phyloP scores from a whole-genome alignment of 2,329 filamentous ascomycete genomes.

The Fusarium luffae region DNA sequence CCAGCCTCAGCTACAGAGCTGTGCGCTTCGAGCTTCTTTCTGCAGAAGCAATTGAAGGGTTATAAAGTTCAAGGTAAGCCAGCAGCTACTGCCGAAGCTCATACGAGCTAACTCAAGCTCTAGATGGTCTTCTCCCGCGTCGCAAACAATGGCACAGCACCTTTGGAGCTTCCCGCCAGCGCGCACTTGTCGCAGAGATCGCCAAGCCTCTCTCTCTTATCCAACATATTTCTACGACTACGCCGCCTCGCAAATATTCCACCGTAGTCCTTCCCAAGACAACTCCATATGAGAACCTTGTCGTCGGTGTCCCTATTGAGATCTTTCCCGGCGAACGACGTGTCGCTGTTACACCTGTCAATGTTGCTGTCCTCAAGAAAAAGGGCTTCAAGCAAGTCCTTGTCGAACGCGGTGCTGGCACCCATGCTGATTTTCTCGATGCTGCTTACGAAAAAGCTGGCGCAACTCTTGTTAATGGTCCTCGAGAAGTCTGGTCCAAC shows the following conservation, averaged over 20 bases:
- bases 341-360: slow-evolving; percentile 86
- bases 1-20: slow-evolving; percentile 47
- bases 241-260: slow-evolving; percentile 51
- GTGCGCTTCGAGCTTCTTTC: slow-evolving; percentile 44
- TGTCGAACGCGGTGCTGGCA: slow-evolving; percentile 83
- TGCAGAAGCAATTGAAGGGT: slow-evolving; percentile 39
- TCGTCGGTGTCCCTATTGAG: slow-evolving; percentile 83
- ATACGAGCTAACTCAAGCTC: slow-evolving; percentile 13
- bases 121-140: slow-evolving; percentile 36
- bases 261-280: slow-evolving; percentile 56
- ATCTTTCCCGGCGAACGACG: slow-evolving; percentile 82
- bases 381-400: slow-evolving; percentile 84
- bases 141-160: slow-evolving; percentile 56
- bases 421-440: slow-evolving; percentile 80
- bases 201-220: slow-evolving; percentile 52
- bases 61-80: slow-evolving; percentile 39
- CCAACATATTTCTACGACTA: slow-evolving; percentile 52
- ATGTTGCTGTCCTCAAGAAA: slow-evolving; percentile 83
- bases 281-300: slow-evolving; percentile 76
- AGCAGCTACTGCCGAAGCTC: background rate
- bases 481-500: slow-evolving; percentile 75
- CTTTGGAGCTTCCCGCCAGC: slow-evolving; percentile 43
- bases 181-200: slow-evolving; percentile 44
- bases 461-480: slow-evolving; percentile 77
- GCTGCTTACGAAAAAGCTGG: slow-evolving; percentile 81